Evolutionary conservation across 148 eudicot genomes (phyloP), one percentile per base, ranked within the genome.

Genomic region (Polygonum maritimum): DNA sequence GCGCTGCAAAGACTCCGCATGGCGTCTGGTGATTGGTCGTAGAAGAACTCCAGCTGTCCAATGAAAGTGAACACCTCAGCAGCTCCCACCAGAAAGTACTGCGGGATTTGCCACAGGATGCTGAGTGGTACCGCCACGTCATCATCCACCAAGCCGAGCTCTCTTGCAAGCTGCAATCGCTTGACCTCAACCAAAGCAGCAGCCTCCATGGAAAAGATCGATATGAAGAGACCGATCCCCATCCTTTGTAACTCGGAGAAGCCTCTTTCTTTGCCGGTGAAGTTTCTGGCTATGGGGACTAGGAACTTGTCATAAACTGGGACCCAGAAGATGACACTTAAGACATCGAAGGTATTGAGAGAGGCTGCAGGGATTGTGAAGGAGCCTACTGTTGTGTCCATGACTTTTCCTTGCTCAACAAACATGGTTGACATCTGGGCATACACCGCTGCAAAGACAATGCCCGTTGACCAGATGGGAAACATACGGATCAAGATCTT

Each of bases 101-200:
- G 97, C 0, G 97, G 94, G 49, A 89, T 84, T 74, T 88, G 97
- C 97, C 94, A 92, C 63, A 92, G 84, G 14, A 92, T 84, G n/a
- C 78, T 83, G 36, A 82, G 77, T 67, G 82, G 82, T 47, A 75
- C 78, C 0, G 76, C 31, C 31, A 47, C 80, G 7, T 62, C 55
- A 21, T 80, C 19, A 35, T 80, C 78, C 3, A 80, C 74, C 63
- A 80, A 75, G 48, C 63, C 74, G 0, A 79, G 76, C 55, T 83
- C 78, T 47, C 76, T 73, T 21, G 81, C 85, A 13, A 83, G 44
- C 6, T 80, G 73, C 41, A 83, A 45, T 10, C 81, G 85, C 36
- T 49, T 71, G 48, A 84, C 72, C 80, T 92, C 97, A 22, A 92
- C 79, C 74, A 83, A 19, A 26, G 86, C 93, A 2, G 97, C 94